Evolutionary conservation across 331 rosid genomes (phyloP).

Genomic region (Quercus phellos): DNA sequence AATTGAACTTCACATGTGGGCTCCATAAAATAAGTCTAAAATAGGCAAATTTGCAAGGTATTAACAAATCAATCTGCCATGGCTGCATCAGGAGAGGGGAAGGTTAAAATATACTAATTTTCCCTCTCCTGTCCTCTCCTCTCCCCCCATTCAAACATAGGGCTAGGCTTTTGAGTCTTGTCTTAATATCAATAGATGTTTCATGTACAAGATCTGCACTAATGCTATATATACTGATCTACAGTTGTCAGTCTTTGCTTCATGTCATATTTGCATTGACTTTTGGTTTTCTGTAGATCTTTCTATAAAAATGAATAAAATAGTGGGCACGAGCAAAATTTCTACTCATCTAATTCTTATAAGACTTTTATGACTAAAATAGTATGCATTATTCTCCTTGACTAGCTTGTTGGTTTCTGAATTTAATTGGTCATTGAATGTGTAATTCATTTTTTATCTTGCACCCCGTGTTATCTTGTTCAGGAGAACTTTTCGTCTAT

Average conservation of each 20-base stretch:
- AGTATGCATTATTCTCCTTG: not conserved
- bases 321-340: not conserved
- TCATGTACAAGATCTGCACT: not conserved
- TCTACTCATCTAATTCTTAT: not conserved
- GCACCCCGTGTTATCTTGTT: constrained; percentile 23
- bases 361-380: not conserved
- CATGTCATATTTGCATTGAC: constrained; percentile 2
- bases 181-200: not conserved
- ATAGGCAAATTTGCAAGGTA: no score
- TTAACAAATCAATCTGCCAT: no score
- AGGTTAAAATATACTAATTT: no score
- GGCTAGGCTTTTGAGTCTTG: not conserved
- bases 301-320: not conserved
- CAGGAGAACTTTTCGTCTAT: constrained; percentile 42
- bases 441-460: constrained; percentile 3
- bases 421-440: not conserved
- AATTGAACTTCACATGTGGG: no score
- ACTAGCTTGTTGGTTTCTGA: not conserved
- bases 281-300: not conserved
- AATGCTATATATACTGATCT: not conserved
- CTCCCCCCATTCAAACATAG: no score
- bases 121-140: no score
- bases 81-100: no score
- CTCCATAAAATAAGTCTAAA: no score
- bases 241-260: not conserved